Evolutionary conservation across 352 stramenopile species (phyloP).

Genomic region (Phytopythium vexans): DNA sequence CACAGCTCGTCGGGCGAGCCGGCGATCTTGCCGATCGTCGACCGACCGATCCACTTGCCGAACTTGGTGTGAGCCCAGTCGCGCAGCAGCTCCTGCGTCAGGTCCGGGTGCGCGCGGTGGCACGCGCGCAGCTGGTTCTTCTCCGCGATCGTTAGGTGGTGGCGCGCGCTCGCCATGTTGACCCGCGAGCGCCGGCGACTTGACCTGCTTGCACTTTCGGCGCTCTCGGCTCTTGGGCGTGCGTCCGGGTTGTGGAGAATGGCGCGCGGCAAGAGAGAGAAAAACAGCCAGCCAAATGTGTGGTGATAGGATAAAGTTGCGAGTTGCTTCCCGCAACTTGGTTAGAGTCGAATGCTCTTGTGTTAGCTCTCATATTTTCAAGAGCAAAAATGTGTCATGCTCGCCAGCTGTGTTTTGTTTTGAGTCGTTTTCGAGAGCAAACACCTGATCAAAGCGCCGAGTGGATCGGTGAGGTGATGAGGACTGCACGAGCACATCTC

Average conservation of each 20-base stretch:
- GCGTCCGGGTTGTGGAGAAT: conserved; percentile 1
- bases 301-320: too few relatives aligned
- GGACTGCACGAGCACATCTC: too few relatives aligned
- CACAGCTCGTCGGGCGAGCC: conserved; percentile 21
- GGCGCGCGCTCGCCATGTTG: conserved; percentile 15
- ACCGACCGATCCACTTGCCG: conserved; percentile 34
- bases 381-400: too few relatives aligned
- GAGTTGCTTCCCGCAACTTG: too few relatives aligned
- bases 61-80: conserved; percentile 26
- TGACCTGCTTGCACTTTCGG: not conserved
- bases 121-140: conserved; percentile 31
- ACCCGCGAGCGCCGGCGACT: not conserved
- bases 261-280: not conserved
- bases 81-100: conserved; percentile 38
- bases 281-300: too few relatives aligned
- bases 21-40: conserved; percentile 35
- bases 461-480: too few relatives aligned
- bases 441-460: too few relatives aligned
- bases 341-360: conserved; percentile 3
- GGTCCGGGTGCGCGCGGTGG: conserved; percentile 17
- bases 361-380: not conserved
- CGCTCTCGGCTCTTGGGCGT: conserved; percentile 19
- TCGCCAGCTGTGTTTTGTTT: too few relatives aligned
- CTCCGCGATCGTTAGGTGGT: conserved; percentile 35
- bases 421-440: too few relatives aligned